Conservation (phyloP, 257 asterid genomes). For the Leptodermis oblonga region DNA sequence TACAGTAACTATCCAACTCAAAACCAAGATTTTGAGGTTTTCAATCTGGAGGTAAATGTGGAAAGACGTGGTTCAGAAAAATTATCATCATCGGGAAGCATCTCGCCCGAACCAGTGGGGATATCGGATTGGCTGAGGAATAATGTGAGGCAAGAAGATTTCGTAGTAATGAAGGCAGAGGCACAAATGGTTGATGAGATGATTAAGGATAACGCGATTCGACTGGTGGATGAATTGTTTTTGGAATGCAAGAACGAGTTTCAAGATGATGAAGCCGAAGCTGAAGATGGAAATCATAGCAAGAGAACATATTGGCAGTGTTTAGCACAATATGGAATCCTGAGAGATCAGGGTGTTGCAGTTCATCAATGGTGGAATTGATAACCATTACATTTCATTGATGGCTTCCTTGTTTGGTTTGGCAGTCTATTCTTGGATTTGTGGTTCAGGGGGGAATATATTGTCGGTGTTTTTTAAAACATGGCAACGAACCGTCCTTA, state of each 20-base stretch:
- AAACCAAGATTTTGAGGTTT: constrained; percentile 54
- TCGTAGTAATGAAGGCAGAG: constrained; percentile 66
- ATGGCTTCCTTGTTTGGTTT: background rate
- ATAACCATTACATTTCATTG: background rate
- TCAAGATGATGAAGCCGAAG: constrained; percentile 24
- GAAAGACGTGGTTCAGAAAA: constrained; percentile 12
- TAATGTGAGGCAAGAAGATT: constrained; percentile 42
- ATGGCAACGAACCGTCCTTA: no score
- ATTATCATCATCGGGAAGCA: constrained; percentile 15
- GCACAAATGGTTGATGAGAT: constrained; percentile 52
- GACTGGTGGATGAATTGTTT: constrained; percentile 53
- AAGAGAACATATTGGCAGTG: constrained; percentile 62
- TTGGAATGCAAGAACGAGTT: constrained; percentile 51
- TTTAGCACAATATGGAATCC: constrained; percentile 47
- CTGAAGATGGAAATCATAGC: constrained; percentile 23
- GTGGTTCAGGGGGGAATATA: background rate
- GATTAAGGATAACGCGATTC: constrained; percentile 36
- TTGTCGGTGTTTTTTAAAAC: no score
- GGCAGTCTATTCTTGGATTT: background rate
- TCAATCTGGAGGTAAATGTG: constrained; percentile 19
- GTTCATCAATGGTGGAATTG: constrained; percentile 65
- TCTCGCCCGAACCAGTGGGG: constrained; percentile 9
- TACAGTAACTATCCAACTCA: constrained; percentile 53
- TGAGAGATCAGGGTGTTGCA: constrained; percentile 53
- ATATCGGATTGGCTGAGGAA: constrained; percentile 37